These are phyloP conservation scores for Sinapis alba DNA, from an alignment of 441 rosid species.

Conservation along the genomic window DNA sequence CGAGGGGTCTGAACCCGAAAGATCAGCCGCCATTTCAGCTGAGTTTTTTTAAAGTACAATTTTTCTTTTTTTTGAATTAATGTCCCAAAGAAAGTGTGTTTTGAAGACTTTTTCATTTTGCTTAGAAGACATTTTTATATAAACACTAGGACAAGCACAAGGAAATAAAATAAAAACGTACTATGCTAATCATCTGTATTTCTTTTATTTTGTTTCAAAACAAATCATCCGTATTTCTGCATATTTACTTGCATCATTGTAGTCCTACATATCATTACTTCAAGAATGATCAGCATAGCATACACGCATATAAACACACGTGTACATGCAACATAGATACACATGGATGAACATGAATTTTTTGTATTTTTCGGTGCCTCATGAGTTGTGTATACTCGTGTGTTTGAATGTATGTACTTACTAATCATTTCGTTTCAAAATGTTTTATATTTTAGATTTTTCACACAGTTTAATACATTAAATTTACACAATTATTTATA, in stretches of 20 bases:
- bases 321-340: conserved; percentile 9
- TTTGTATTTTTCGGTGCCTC: background rate
- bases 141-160: conserved; percentile 44
- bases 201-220: no score
- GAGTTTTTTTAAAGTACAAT: conserved; percentile 33
- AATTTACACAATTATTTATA: no score
- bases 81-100: conserved; percentile 45
- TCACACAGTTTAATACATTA: no score
- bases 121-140: conserved; percentile 31
- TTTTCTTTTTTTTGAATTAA: background rate
- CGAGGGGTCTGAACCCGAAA: conserved; percentile 85
- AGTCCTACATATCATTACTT: conserved; percentile 11
- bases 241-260: background rate
- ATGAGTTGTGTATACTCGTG: background rate
- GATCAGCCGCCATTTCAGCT: conserved; percentile 95
- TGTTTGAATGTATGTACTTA: background rate
- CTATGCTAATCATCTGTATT: conserved; percentile 39
- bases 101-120: conserved; percentile 21
- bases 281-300: conserved; percentile 41
- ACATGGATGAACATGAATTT: conserved; percentile 6
- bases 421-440: no score
- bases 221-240: background rate
- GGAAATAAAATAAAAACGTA: background rate
- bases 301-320: background rate
- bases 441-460: no score